phyloP scores from a whole-genome alignment of 1,284 basidiomycete species.

The Exobasidium rhododendri region DNA sequence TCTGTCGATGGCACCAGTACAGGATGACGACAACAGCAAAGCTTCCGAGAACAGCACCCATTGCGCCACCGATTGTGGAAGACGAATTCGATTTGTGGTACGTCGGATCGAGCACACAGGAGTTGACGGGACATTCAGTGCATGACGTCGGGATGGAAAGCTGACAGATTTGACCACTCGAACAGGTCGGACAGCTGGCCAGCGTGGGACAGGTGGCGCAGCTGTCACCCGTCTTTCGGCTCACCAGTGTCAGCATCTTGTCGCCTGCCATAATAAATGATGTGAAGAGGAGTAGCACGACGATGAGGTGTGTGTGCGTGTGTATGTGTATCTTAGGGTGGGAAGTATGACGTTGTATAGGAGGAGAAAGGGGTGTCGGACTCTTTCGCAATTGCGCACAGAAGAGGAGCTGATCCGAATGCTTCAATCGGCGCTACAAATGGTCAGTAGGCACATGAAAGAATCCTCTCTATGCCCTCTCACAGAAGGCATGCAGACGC shows the following conservation, averaged over 20 bases:
- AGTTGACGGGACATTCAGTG: not conserved
- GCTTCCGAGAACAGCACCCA: not conserved
- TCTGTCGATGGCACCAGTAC: not conserved
- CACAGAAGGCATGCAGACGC: too few species aligned
- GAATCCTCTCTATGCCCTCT: too few species aligned
- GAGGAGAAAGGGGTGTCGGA: too few species aligned
- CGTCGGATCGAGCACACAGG: not conserved
- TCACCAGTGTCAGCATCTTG: too few species aligned
- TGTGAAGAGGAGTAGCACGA: not conserved
- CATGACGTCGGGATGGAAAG: not conserved
- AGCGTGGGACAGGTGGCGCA: conserved; percentile 1
- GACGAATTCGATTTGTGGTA: not conserved
- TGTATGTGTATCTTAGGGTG: too few species aligned
- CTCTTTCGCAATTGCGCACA: too few species aligned
- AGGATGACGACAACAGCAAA: not conserved
- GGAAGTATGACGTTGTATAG: too few species aligned
- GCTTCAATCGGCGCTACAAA: too few species aligned
- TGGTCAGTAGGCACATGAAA: too few species aligned
- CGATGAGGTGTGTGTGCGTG: not conserved
- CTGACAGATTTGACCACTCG: conserved; percentile 6
- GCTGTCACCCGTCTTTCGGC: too few species aligned
- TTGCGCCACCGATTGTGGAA: conserved; percentile 2
- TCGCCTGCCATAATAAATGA: too few species aligned
- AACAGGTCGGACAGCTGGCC: not conserved
- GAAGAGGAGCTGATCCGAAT: too few species aligned